Evolutionary conservation across 345 rosid genomes (phyloP).

Genomic region (Corchorus capsularis): DNA sequence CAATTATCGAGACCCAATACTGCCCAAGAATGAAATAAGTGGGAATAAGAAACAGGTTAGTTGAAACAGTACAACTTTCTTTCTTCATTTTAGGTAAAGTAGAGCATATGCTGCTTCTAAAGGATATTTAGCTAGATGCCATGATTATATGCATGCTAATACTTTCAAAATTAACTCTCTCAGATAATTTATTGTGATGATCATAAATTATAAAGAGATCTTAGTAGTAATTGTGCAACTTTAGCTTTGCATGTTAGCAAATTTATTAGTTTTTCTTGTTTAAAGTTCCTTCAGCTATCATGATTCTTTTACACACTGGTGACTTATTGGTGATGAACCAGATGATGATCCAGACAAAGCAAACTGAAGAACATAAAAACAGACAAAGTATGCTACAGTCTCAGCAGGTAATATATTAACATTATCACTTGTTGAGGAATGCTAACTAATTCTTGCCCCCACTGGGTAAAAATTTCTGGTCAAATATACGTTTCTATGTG

Average conservation of each 20-base stretch:
- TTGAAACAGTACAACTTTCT: background rate
- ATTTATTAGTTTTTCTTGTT: background rate
- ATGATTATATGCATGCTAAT: constrained; percentile 1
- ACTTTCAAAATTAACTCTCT: background rate
- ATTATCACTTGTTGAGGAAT: constrained; percentile 1
- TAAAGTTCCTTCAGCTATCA: background rate
- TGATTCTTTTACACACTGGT: constrained; percentile 4
- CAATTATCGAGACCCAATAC: constrained; percentile 11
- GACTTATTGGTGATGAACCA: constrained; percentile 13
- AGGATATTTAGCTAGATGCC: background rate
- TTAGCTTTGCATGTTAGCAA: background rate
- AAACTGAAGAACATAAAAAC: constrained; percentile 20
- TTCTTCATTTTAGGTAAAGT: background rate
- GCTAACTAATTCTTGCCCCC: background rate
- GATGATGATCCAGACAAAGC: constrained; percentile 23
- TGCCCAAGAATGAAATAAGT: constrained; percentile 14
- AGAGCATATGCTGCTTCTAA: background rate
- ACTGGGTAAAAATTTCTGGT: background rate
- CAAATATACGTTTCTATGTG: background rate
- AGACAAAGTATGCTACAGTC: constrained; percentile 4
- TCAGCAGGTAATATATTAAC: constrained; percentile 21
- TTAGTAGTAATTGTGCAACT: constrained; percentile 7
- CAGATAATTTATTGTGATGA: background rate
- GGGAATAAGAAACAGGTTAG: constrained; percentile 30
- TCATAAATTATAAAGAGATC: constrained; percentile 8